A percentile compares a stretch with the other conserved stretches of the same genome.
Evolutionary conservation across 2,329 filamentous ascomycete genomes (phyloP).

Genomic region (Scopulariopsis brevicaulis): DNA sequence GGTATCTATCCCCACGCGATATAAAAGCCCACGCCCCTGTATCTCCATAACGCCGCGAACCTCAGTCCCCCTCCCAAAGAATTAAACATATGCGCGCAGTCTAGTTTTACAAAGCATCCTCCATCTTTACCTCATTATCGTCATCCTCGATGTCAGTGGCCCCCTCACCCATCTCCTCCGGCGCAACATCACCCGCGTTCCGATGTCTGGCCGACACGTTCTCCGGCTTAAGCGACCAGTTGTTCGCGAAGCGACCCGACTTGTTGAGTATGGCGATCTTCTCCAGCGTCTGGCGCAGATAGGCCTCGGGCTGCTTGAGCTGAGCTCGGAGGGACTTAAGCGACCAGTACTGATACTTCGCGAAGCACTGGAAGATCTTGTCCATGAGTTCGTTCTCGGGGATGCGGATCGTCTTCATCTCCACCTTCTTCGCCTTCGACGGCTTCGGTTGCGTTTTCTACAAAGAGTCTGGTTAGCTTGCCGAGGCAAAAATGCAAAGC

Average conservation of each 20-base stretch:
- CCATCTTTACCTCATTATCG: slow-evolving; percentile 63
- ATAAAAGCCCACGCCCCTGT: not conserved
- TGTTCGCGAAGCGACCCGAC: slow-evolving; percentile 73
- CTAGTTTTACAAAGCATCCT: slow-evolving; percentile 44
- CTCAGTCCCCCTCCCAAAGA: not conserved
- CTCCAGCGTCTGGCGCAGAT: slow-evolving; percentile 74
- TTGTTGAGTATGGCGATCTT: slow-evolving; percentile 75
- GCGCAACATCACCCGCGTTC: slow-evolving; percentile 21
- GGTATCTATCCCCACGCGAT: not conserved
- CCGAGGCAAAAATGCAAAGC: not conserved
- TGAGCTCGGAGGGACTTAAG: slow-evolving; percentile 71
- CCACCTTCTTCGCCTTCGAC: slow-evolving; percentile 49
- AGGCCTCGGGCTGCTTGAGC: slow-evolving; percentile 84
- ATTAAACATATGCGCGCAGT: not conserved
- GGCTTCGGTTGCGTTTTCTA: slow-evolving; percentile 41
- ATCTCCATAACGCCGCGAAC: not conserved
- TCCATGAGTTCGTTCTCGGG: slow-evolving; percentile 81
- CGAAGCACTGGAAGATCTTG: slow-evolving; percentile 73
- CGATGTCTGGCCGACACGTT: slow-evolving; percentile 32
- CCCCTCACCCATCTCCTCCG: slow-evolving; percentile 37
- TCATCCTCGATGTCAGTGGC: slow-evolving; percentile 50
- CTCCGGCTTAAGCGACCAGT: slow-evolving; percentile 70
- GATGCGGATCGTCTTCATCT: slow-evolving; percentile 84
- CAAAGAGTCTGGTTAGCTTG: slow-evolving; percentile 1
- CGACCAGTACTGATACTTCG: slow-evolving; percentile 84